Percentiles rank a stretch among this genome's conserved stretches.
Evolutionary conservation across 805 yeast genomes (phyloP).

Genomic region (Sugiyamaella floridensis): DNA sequence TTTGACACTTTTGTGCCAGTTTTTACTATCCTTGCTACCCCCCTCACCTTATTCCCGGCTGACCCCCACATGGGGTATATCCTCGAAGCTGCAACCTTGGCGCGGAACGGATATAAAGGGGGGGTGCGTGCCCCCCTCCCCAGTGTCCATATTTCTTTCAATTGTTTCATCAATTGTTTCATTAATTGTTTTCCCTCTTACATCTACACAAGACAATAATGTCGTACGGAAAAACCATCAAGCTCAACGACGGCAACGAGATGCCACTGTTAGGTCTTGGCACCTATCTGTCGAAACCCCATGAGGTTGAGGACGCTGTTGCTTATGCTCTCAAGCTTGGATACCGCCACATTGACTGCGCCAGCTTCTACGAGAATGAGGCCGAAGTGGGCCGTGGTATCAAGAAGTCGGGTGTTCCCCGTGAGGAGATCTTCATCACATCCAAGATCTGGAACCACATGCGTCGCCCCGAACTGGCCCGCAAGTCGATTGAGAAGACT

Average conservation of each 20-base stretch:
- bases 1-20: too few species aligned
- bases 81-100: neutral
- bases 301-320: constrained; percentile 30
- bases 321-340: constrained; percentile 45
- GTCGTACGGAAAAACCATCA: constrained; percentile 37
- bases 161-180: neutral
- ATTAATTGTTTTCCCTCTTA: neutral
- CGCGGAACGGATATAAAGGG: neutral
- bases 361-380: constrained; percentile 51
- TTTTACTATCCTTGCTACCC: neutral
- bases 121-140: neutral
- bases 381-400: constrained; percentile 50
- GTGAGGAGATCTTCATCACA: constrained; percentile 38
- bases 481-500: constrained; percentile 38
- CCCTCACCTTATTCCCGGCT: neutral
- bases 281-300: constrained; percentile 38
- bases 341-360: constrained; percentile 60
- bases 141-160: neutral
- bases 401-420: constrained; percentile 52
- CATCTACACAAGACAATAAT: neutral
- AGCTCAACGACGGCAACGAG: constrained; percentile 38
- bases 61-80: neutral
- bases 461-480: constrained; percentile 36
- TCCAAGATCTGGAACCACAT: constrained; percentile 33
- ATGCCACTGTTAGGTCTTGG: constrained; percentile 52